phyloP scores from a whole-genome alignment of 805 yeast species.

The Metschnikowia corniflorae region DNA sequence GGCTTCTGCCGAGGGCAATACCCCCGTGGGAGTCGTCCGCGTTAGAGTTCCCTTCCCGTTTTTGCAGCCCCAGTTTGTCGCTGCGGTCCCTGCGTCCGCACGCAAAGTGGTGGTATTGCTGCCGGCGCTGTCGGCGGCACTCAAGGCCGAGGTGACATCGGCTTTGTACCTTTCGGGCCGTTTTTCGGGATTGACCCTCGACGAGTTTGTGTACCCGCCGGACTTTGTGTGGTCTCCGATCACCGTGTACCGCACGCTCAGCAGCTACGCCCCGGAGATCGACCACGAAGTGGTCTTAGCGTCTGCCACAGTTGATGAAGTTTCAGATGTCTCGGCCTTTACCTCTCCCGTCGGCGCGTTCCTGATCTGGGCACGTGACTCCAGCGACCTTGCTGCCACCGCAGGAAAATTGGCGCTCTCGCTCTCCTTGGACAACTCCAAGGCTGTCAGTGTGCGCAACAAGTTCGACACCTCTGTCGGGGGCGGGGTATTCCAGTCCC shows the following conservation, averaged over 20 bases:
- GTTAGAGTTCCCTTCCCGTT: conserved; percentile 82
- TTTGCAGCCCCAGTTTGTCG: conserved; percentile 56
- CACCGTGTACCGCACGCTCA: conserved; percentile 48
- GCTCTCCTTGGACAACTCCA: conserved; percentile 57
- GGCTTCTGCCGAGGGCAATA: conserved; percentile 20
- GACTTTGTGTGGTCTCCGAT: conserved; percentile 54
- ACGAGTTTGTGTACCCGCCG: conserved; percentile 51
- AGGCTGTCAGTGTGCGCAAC: conserved; percentile 53
- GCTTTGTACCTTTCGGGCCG: conserved; percentile 55
- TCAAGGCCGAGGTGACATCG: conserved; percentile 72
- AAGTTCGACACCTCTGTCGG: conserved; percentile 67
- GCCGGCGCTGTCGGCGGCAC: conserved; percentile 44
- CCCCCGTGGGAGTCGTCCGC: conserved; percentile 56
- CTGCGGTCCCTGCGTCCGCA: conserved; percentile 54
- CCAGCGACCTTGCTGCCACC: conserved; percentile 49
- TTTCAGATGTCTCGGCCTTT: conserved; percentile 28
- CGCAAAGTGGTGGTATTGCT: conserved; percentile 65
- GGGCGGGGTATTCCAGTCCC: conserved; percentile 76
- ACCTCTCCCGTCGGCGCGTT: conserved; percentile 43
- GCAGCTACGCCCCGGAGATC: conserved; percentile 35
- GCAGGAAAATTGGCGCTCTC: conserved; percentile 67
- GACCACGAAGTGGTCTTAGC: conserved; percentile 28
- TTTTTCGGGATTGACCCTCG: conserved; percentile 36
- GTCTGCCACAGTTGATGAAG: conserved; percentile 15
- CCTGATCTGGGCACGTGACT: conserved; percentile 69